Conservation (phyloP, 352 stramenopile genomes). For the Elongisporangium senticosum region DNA sequence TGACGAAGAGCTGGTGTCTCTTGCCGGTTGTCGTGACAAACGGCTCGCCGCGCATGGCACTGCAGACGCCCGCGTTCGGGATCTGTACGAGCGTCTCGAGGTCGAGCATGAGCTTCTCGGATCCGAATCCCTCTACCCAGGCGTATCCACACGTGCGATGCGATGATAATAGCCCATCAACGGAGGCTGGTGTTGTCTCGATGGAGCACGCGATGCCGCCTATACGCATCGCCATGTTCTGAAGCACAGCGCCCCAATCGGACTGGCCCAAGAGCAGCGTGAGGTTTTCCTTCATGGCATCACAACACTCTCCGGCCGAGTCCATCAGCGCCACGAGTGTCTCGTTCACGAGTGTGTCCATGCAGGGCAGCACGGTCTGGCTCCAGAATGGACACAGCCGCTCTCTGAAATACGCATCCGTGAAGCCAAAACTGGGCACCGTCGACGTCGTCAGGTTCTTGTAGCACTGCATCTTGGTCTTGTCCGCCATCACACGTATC, state of each 20-base stretch:
- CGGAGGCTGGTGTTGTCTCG: conserved; percentile 8
- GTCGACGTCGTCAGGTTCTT: conserved; percentile 7
- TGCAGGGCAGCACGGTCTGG: conserved; percentile 25
- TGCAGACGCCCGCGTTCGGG: conserved; percentile 22
- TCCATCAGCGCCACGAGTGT: conserved; percentile 20
- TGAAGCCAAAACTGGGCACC: background rate
- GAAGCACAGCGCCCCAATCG: conserved; percentile 13
- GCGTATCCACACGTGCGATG: conserved; percentile 14
- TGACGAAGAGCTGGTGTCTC: conserved; percentile 21
- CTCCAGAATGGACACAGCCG: conserved; percentile 27
- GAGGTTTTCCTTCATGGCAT: conserved; percentile 23
- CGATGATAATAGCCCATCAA: conserved; percentile 1
- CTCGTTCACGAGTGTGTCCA: conserved; percentile 21
- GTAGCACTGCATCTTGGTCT: conserved; percentile 19
- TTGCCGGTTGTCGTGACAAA: conserved; percentile 20
- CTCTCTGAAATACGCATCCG: conserved; percentile 9
- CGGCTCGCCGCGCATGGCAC: conserved; percentile 24
- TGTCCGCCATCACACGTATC: conserved; percentile 16
- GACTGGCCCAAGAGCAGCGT: conserved; percentile 17
- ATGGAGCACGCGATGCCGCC: conserved; percentile 27
- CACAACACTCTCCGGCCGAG: conserved; percentile 22
- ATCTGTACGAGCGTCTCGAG: conserved; percentile 25
- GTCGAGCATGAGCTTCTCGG: conserved; percentile 15
- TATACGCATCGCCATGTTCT: conserved; percentile 11
- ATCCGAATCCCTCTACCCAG: conserved; percentile 10